Evolutionary conservation across 768 basidiomycete genomes (phyloP).

Genomic region (Phlebiopsis gigantea): DNA sequence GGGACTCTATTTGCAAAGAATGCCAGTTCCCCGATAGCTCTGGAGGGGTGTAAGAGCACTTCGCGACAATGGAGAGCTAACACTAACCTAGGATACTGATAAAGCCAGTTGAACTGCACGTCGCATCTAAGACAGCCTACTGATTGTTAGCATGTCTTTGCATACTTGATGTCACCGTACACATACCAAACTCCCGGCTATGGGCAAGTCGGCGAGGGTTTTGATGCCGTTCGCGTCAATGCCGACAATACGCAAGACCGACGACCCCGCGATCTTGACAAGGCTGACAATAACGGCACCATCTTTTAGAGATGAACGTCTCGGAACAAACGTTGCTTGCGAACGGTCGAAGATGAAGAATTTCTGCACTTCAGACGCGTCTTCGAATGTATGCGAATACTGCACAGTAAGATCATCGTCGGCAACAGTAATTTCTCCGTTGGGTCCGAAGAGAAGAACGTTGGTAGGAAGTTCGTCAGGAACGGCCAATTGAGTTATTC

Average conservation of each 20-base stretch:
- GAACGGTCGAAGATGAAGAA: slow-evolving; percentile 21
- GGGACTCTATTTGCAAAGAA: slow-evolving; percentile 14
- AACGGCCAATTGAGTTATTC: slow-evolving; percentile 33
- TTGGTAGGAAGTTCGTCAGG: slow-evolving; percentile 23
- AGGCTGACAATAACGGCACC: slow-evolving; percentile 14
- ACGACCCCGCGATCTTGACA: neutral
- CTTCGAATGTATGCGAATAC: slow-evolving; percentile 13
- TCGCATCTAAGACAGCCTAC: slow-evolving; percentile 24
- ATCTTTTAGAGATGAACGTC: slow-evolving; percentile 1
- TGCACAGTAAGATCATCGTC: slow-evolving; percentile 25
- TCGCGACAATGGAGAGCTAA: neutral
- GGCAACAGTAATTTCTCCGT: slow-evolving; percentile 29
- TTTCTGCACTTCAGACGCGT: slow-evolving; percentile 1
- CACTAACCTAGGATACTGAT: slow-evolving; percentile 27
- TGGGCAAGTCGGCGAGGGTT: slow-evolving; percentile 9
- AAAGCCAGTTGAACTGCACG: slow-evolving; percentile 27
- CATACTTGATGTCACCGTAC: neutral
- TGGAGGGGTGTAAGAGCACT: slow-evolving; percentile 1
- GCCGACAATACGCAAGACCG: slow-evolving; percentile 7
- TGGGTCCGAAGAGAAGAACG: slow-evolving; percentile 29
- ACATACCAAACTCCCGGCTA: slow-evolving; percentile 15
- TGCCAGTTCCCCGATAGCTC: slow-evolving; percentile 19
- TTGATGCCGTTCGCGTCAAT: slow-evolving; percentile 8
- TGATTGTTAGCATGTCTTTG: neutral
- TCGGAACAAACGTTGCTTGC: slow-evolving; percentile 17